phyloP scores from a whole-genome alignment of 2,329 filamentous ascomycete species.

The Fusarium clavum region DNA sequence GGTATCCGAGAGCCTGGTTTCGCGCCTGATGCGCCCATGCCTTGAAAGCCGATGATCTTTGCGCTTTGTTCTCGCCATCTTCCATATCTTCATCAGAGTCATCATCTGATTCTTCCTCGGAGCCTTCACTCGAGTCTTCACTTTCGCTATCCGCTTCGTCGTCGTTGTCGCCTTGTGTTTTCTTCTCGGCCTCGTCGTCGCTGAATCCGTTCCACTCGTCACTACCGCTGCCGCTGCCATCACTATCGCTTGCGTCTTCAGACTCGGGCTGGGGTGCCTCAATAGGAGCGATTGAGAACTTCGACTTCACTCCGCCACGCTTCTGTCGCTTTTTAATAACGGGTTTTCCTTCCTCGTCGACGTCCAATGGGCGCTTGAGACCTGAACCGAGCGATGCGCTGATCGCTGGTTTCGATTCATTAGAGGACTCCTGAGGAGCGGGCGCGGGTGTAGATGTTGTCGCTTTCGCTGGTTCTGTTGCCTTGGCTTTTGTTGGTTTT shows the following conservation, averaged over 20 bases:
- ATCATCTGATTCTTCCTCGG: conserved; percentile 50
- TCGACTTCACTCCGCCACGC: conserved; percentile 70
- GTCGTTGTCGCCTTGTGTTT: conserved; percentile 46
- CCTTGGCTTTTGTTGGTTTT: neutral
- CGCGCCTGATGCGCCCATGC: conserved; percentile 89
- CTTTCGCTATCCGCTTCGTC: conserved; percentile 41
- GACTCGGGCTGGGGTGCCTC: conserved; percentile 52
- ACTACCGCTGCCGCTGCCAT: conserved; percentile 43
- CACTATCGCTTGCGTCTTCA: conserved; percentile 18
- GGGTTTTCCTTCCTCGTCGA: conserved; percentile 82
- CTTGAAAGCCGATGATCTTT: conserved; percentile 80
- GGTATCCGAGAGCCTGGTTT: conserved; percentile 81
- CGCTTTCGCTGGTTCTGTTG: neutral
- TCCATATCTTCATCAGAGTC: conserved; percentile 49
- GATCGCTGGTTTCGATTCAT: conserved; percentile 4
- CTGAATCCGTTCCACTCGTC: conserved; percentile 74
- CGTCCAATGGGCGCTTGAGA: conserved; percentile 85
- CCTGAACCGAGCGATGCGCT: conserved; percentile 72
- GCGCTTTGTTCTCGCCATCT: conserved; percentile 49
- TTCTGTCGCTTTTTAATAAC: conserved; percentile 86
- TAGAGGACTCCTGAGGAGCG: conserved; percentile 7
- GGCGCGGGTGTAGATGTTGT: neutral
- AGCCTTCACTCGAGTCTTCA: conserved; percentile 43
- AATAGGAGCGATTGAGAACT: conserved; percentile 58
- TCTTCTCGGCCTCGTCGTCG: conserved; percentile 53